Base-by-base conservation (phyloP, 805 yeast species). In the Saturnispora ahearnii region DNA sequence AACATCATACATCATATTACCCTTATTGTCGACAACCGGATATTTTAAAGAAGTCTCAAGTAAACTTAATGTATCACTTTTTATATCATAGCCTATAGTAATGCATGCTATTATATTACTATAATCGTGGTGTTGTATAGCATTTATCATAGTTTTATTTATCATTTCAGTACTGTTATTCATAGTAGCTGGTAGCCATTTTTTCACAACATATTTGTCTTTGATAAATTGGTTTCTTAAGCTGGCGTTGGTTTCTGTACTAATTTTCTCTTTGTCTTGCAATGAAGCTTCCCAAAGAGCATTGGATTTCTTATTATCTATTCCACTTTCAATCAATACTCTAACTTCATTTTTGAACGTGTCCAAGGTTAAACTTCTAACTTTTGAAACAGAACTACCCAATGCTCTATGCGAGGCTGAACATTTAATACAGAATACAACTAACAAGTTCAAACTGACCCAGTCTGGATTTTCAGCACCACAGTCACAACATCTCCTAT, bases 351-450 rank as follows among this genome's bases (percentile, higher is more conserved):
- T 70, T 3, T 79, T 76, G 57, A 82, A 74, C 21, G 77, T 76
- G 62, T 90, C 97, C 42, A 87, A 68, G n/a, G 78, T 82, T 48
- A 90, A 69, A 0, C 96, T 87, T 54, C 87, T 73, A 4, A 90
- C 78, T 61, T 84, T 87, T 6, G 93, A 78, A 4, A 88, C 73
- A 55, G 84, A 89, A 0, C 95, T 74, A 0, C 97, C 96, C 61
- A 91, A 65, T 21, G 87, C 81, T 49, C 96, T 72, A 64, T 90
- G 97, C n/a, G 82, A 81, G 0, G 95, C 89, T 0, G 96, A 81
- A 59, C 98, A 90, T 46, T 82, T 80, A 42, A 87, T 82, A 64
- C 98, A 90, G 26, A 91, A 70, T 3, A 83, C 78, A 29, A 81
- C 79, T 49, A 88, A 65, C 40, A 83, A 65, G 58, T 85, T 89